Conservation (phyloP, 768 basidiomycete species). For the Neoboletus brunneissimus region DNA sequence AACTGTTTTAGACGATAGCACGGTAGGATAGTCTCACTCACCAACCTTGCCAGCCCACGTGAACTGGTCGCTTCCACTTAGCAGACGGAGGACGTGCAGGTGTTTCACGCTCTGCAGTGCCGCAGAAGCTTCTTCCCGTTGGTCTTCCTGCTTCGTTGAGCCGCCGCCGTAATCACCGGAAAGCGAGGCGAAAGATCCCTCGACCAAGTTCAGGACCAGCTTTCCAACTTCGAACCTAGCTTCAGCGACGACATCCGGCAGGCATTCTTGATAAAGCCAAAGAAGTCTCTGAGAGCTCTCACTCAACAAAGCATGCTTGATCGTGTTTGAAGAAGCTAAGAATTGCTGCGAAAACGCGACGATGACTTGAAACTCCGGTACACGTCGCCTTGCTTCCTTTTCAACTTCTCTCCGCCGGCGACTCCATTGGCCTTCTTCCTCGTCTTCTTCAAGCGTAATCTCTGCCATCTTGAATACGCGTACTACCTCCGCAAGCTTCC, state of each 20-base stretch:
- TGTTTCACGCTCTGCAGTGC: conserved; percentile 58
- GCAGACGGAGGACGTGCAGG: conserved; percentile 71
- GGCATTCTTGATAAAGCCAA: conserved; percentile 78
- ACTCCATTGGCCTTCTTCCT: conserved; percentile 71
- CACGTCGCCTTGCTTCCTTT: conserved; percentile 65
- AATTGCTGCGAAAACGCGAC: conserved; percentile 73
- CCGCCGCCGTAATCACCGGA: conserved; percentile 3
- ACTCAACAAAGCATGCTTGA: conserved; percentile 59
- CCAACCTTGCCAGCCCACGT: conserved; percentile 73
- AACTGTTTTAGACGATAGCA: conserved; percentile 1
- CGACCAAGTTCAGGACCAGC: conserved; percentile 51
- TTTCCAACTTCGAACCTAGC: conserved; percentile 86
- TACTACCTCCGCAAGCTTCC: conserved; percentile 63
- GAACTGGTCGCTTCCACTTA: conserved; percentile 80
- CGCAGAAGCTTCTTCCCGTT: conserved; percentile 12
- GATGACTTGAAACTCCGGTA: conserved; percentile 86
- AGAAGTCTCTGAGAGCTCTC: conserved; percentile 81
- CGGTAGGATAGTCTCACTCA: conserved; percentile 33
- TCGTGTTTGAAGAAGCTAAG: conserved; percentile 31
- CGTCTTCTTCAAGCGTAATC: conserved; percentile 55
- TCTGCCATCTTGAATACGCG: conserved; percentile 48
- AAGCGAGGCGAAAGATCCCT: conserved; percentile 26
- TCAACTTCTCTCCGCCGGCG: conserved; percentile 65
- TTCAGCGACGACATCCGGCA: conserved; percentile 74
- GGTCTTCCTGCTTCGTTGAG: conserved; percentile 13